Base-by-base conservation (phyloP, 2,329 filamentous ascomycete species). In the Neocatenulostroma microsporum region DNA sequence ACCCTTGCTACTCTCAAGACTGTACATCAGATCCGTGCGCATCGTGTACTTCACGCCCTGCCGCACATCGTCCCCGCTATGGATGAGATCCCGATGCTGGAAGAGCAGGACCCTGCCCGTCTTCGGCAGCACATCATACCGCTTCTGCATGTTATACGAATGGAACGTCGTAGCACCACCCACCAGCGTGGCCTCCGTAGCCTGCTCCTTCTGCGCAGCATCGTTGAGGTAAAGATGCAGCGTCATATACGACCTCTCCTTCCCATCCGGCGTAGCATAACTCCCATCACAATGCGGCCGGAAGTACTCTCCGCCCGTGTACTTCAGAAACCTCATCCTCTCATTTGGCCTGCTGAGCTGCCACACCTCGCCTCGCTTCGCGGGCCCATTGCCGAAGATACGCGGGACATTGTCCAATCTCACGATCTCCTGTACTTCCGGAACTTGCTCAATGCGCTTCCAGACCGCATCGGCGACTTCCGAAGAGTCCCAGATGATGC, bases 321-420 rank as follows among this genome's bases (percentile, higher is more conserved):
- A 91, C 51, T 75, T 80, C 34, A 93, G 62, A 50, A 88, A 88
- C 19, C 85, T 67, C 71, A 88, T 72, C 23, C 83, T 64, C 54
- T 86, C 74, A 56, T 91, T 91, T 27, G 84, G 56, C 8, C 78
- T 56, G 8, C 52, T 62, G 39, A 63, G 46, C 30, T 50, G 54
- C 49, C 67, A 69, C 9, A 61, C 60, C 38, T 70, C 67, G 0
- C 60, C 56, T 3, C 66, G 56, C 39, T 57, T 66, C 5, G 46
- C 50, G 1, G 67, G 64, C 3, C 65, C 62, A 7, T 60, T 55
- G 0, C 71, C 70, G 4, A 69, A 72, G 14, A 74, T 60, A 0
- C 42, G 25, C 0, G 61, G 64, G 55, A 32, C 54, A 45, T 48
- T 55, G 31, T 56, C 41, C 25, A 67, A 51, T 23, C 30, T 56